phyloP scores from a whole-genome alignment of 2,329 filamentous ascomycete species.

The Alternaria ethzedia region DNA sequence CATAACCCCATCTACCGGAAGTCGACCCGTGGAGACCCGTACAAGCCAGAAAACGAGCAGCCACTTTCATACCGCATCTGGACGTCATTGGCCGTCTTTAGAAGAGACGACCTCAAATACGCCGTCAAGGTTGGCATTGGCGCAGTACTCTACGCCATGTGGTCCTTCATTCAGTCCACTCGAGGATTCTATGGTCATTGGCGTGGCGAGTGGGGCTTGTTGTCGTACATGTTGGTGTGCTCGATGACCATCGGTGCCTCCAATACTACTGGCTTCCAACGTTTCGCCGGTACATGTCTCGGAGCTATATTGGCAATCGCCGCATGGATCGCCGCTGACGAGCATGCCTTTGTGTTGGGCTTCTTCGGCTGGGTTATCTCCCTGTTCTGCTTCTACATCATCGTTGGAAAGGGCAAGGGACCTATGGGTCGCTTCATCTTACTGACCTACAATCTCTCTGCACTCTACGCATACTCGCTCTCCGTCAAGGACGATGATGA shows the following conservation, averaged over 20 bases:
- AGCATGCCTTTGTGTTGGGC: constrained; percentile 76
- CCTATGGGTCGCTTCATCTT: constrained; percentile 93
- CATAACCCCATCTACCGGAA: constrained; percentile 43
- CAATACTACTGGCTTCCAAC: constrained; percentile 87
- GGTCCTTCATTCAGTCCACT: constrained; percentile 81
- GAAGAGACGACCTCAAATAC: constrained; percentile 73
- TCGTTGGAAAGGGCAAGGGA: constrained; percentile 80
- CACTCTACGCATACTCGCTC: constrained; percentile 91
- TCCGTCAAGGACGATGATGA: constrained; percentile 79
- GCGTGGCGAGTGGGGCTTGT: constrained; percentile 94
- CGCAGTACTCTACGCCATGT: constrained; percentile 85
- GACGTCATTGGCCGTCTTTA: constrained; percentile 62
- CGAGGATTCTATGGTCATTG: constrained; percentile 83
- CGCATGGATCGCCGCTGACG: constrained; percentile 78
- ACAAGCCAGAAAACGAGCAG: constrained; percentile 37
- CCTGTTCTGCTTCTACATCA: constrained; percentile 87
- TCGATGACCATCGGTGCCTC: constrained; percentile 97
- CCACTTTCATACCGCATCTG: constrained; percentile 59
- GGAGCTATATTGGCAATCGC: constrained; percentile 77
- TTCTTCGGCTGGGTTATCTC: constrained; percentile 83
- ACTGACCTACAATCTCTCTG: constrained; percentile 93
- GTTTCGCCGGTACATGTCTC: constrained; percentile 84
- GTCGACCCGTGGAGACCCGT: constrained; percentile 34
- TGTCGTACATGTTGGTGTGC: constrained; percentile 98
- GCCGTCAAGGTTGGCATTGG: constrained; percentile 93